These are phyloP conservation scores for Tylopilus sp. DNA, from an alignment of 1,284 basidiomycete genomes.

Conservation along the genomic window DNA sequence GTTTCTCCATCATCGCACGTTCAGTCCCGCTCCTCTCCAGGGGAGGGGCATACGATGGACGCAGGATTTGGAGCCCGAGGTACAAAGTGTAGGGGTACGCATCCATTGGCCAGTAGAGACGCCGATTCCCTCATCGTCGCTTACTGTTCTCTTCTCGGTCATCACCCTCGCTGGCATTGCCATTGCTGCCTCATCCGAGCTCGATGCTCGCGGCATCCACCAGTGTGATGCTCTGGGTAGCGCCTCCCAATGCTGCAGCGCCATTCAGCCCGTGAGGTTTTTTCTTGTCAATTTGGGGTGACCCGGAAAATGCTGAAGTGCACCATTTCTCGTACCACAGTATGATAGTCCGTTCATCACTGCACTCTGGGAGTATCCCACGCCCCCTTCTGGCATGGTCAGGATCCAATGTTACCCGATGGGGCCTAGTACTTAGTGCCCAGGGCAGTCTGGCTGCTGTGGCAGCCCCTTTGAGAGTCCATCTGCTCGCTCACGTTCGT, in stretches of 20 bases:
- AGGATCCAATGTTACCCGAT: constrained; percentile 16
- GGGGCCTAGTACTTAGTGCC: too few species aligned
- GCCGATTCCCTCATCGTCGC: not conserved
- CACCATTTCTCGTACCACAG: constrained; percentile 1
- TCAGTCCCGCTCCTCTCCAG: not conserved
- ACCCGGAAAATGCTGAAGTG: not conserved
- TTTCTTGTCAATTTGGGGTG: not conserved
- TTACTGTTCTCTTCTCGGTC: constrained; percentile 9
- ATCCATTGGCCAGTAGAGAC: not conserved
- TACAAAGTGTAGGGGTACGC: not conserved
- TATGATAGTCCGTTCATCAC: not conserved
- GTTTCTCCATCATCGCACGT: not conserved
- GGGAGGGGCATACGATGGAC: not conserved
- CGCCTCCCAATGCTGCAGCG: constrained; percentile 14
- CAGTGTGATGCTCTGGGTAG: constrained; percentile 12
- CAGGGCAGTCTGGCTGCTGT: constrained; percentile 20
- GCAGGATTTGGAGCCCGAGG: not conserved
- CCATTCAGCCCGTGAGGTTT: constrained; percentile 1
- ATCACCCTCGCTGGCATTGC: constrained; percentile 6
- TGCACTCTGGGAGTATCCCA: not conserved
- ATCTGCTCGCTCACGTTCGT: not conserved
- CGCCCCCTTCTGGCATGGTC: not conserved
- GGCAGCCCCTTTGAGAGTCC: constrained; percentile 16
- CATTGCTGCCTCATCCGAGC: constrained; percentile 6
- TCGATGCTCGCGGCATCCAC: constrained; percentile 1